phyloP scores from a whole-genome alignment of 169 alveolate genomes.

The Plasmodium vinckei region DNA sequence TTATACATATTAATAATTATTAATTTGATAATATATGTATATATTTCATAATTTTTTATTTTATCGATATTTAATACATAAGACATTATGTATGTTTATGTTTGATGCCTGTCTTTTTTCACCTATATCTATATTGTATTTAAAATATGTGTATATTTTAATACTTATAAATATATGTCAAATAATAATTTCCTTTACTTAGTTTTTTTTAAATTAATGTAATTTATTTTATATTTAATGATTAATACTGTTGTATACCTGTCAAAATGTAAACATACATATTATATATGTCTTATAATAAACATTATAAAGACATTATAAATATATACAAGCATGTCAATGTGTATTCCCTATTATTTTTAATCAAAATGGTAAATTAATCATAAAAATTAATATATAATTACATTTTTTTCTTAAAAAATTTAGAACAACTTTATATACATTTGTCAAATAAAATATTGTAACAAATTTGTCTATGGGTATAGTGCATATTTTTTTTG shows the following conservation, averaged over 20 bases:
- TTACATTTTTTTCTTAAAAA: conserved; percentile 9
- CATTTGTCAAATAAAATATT: neutral
- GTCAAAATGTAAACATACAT: conserved; percentile 9
- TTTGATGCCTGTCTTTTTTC: too few species aligned
- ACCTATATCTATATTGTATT: too few species aligned
- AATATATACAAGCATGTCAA: neutral
- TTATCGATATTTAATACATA: too few species aligned
- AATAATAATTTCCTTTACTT: too few species aligned
- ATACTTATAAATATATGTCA: conserved; percentile 17
- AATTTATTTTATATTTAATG: neutral
- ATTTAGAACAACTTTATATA: neutral
- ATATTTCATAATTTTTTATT: neutral
- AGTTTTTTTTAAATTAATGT: too few species aligned
- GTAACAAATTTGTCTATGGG: neutral
- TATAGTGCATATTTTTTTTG: neutral
- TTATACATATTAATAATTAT: conserved; percentile 1
- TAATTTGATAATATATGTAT: neutral
- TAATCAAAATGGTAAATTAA: neutral
- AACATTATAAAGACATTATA: neutral
- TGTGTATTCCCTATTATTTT: neutral
- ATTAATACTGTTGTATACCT: neutral
- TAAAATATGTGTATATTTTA: conserved; percentile 14
- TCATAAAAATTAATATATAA: conserved; percentile 29
- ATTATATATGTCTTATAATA: conserved; percentile 7
- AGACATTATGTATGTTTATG: too few species aligned